Evolutionary conservation across 176 grass and related monocot genomes (phyloP).

Genomic region (Pharus latifolius): DNA sequence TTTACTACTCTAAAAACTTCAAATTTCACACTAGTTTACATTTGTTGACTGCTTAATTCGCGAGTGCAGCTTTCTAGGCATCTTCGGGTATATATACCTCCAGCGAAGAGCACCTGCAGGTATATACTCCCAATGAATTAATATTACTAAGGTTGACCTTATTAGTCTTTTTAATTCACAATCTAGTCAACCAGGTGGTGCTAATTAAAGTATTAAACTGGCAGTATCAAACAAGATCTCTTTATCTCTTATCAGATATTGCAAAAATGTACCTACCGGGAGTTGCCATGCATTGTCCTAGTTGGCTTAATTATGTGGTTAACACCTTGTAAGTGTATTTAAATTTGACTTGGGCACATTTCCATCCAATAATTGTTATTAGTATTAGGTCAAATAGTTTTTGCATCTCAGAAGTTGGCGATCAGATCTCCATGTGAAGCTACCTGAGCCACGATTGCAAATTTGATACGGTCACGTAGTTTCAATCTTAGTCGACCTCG

Average conservation of each 20-base stretch:
- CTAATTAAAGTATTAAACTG: not conserved
- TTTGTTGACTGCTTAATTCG: no score
- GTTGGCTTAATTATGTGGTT: not conserved
- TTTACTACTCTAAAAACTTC: no score
- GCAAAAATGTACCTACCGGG: not conserved
- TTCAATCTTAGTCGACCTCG: slow-evolving; percentile 3
- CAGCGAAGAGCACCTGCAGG: not conserved
- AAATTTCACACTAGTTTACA: no score
- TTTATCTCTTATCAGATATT: not conserved
- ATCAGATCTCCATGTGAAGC: slow-evolving; percentile 1
- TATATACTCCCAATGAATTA: not conserved
- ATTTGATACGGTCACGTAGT: slow-evolving; percentile 11
- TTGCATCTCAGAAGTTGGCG: not conserved
- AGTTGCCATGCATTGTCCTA: not conserved
- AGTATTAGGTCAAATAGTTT: slow-evolving; percentile 14
- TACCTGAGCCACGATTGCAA: slow-evolving; percentile 30
- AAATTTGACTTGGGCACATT: not conserved
- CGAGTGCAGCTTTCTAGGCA: not conserved
- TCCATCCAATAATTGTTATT: no score
- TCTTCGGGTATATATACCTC: not conserved
- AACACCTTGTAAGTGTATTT: not conserved
- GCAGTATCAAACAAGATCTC: slow-evolving; percentile 9
- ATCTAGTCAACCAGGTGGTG: not conserved
- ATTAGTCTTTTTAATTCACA: not conserved
- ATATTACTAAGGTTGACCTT: slow-evolving; percentile 2